Conservation (phyloP, 345 rosid species). For the Eutrema yunnanense region DNA sequence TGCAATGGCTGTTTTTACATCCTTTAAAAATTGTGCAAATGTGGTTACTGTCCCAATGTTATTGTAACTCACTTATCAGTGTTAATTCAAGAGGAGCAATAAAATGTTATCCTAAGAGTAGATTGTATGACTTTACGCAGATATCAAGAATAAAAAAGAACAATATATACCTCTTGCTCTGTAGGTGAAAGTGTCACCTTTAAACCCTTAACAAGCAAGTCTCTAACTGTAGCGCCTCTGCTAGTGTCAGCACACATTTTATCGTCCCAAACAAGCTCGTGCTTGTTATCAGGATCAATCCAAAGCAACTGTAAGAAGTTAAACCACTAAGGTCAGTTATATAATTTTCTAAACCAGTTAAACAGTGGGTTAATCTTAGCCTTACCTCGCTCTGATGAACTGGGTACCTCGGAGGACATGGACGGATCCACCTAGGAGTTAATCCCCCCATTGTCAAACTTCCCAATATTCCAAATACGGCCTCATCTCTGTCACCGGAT, state of each 20-base stretch:
- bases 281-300: slow-evolving; percentile 92
- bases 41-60: neutral
- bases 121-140: neutral
- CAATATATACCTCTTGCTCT: slow-evolving; percentile 63
- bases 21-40: slow-evolving; percentile 3
- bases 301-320: slow-evolving; percentile 63
- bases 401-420: slow-evolving; percentile 75
- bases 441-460: slow-evolving; percentile 51
- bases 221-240: slow-evolving; percentile 85
- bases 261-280: slow-evolving; percentile 95
- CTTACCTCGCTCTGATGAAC: slow-evolving; percentile 77
- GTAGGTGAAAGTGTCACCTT: slow-evolving; percentile 76
- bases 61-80: slow-evolving; percentile 1
- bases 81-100: neutral
- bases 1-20: neutral
- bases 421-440: slow-evolving; percentile 76
- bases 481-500: slow-evolving; percentile 78
- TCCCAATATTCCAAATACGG: slow-evolving; percentile 45
- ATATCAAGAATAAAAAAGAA: neutral
- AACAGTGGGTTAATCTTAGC: neutral
- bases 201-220: slow-evolving; percentile 76
- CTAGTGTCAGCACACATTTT: slow-evolving; percentile 99
- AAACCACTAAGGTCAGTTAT: neutral
- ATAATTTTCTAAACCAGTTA: neutral
- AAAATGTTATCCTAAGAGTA: neutral